Evolutionary conservation across 495 filamentous ascomycete genomes (phyloP), one percentile per base, ranked within the genome.

Genomic region (Lophium mytilinum): DNA sequence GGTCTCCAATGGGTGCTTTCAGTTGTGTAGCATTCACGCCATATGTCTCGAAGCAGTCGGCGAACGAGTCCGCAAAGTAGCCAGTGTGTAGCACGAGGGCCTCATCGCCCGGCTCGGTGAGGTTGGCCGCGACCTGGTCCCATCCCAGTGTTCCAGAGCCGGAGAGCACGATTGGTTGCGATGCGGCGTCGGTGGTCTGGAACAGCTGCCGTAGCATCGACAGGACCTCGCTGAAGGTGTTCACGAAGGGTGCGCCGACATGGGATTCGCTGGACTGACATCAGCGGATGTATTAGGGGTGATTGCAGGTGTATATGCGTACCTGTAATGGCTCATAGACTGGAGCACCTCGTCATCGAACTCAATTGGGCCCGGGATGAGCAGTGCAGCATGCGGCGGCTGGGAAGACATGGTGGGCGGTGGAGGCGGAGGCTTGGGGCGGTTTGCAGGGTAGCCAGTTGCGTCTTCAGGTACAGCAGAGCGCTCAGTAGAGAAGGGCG

Each of bases 331-430:
- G 70, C 86, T 80, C 93, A 97, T 97, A 54, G 90, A 88, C 70
- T 89, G 79, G 45, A 98, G 82, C 50, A 98, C 93, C 42, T 84
- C 90, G 88, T 98, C 93, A 70, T 96, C 93, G 67, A 97, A 97
- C 74, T 98, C 93, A 69, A 98, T 93, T 68, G 93, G 93, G 30
- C 93, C 93, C 21, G 93, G 93, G 67, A 98, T 96, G 66, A 98
- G 80, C 68, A 96, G 73, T 37, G 90, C 81, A 55, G 88, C 81
- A 70, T 96, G 90, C 50, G 81, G 76, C 42, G 88, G 73, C 77
- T 95, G 90, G 54, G 73, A 76, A 48, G 88, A 91, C 88, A 93
- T 91, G 39, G 75, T 85, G 71, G 68, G 37, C 37, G 49, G 39
- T 15, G 19, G 7, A 8, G 45, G 21, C 10, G 15, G 15, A 11